Conservation (phyloP, 805 yeast genomes). For the Sugiyamaella smithiae region DNA sequence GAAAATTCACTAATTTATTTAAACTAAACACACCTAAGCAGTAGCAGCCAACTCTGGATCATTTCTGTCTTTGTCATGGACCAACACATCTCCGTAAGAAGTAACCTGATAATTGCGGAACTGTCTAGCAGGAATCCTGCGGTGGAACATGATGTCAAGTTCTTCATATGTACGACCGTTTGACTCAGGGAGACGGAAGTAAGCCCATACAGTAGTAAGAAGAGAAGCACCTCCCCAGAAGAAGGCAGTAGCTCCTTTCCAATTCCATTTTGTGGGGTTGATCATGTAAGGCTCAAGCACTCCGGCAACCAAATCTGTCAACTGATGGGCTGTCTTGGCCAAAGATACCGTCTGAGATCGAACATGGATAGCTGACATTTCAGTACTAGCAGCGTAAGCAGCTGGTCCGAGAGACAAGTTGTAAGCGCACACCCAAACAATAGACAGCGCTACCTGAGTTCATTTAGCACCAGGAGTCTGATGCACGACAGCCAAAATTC, state of each 20-base stretch:
- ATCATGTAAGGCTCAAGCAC: conserved; percentile 14
- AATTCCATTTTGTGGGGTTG: conserved; percentile 19
- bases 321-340: conserved; percentile 7
- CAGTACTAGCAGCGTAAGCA: conserved; percentile 39
- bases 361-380: conserved; percentile 39
- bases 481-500: conserved; percentile 9
- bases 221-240: conserved; percentile 23
- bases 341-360: conserved; percentile 38
- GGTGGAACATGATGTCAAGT: conserved; percentile 43
- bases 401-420: conserved; percentile 42
- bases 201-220: conserved; percentile 46
- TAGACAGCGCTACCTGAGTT: conserved; percentile 11
- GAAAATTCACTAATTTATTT: too few species aligned
- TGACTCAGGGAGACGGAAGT: conserved; percentile 23
- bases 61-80: not conserved
- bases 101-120: conserved; percentile 9
- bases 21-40: too few species aligned
- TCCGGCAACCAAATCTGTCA: conserved; percentile 7
- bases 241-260: conserved; percentile 17
- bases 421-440: conserved; percentile 28
- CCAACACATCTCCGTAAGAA: not conserved
- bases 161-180: conserved; percentile 38
- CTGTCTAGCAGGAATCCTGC: conserved; percentile 65
- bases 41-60: not conserved
- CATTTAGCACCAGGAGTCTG: conserved; percentile 1